Conservation (phyloP, 2,329 filamentous ascomycete genomes). For the Cadophora gregata region DNA sequence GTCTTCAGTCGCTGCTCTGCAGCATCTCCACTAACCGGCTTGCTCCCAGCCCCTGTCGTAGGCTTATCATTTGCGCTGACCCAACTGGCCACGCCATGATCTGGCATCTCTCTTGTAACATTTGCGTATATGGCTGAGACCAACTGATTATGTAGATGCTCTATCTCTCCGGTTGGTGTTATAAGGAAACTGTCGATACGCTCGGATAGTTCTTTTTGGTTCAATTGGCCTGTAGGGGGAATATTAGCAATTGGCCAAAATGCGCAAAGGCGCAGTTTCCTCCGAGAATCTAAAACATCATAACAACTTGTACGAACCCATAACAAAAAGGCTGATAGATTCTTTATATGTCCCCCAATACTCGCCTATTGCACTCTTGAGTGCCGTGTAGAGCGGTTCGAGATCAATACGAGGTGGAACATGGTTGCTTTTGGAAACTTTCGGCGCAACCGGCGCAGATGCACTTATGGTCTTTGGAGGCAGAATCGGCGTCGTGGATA, state of each 20-base stretch:
- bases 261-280: neutral
- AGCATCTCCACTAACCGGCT: conserved; percentile 69
- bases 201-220: conserved; percentile 65
- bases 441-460: conserved; percentile 53
- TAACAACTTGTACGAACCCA: conserved; percentile 53
- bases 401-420: conserved; percentile 71
- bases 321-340: conserved; percentile 64
- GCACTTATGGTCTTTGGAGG: conserved; percentile 63
- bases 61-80: conserved; percentile 76
- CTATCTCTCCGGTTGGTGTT: conserved; percentile 58
- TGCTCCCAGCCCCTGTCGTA: conserved; percentile 59
- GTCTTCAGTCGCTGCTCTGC: conserved; percentile 69
- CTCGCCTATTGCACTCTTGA: conserved; percentile 66
- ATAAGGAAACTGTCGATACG: conserved; percentile 65
- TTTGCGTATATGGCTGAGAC: conserved; percentile 71
- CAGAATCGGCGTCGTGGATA: conserved; percentile 64
- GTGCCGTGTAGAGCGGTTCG: conserved; percentile 66
- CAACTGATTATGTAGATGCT: conserved; percentile 72
- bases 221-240: conserved; percentile 59
- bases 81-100: conserved; percentile 71
- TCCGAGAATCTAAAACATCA: neutral
- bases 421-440: conserved; percentile 62
- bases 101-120: conserved; percentile 72
- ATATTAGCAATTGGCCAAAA: conserved; percentile 41
- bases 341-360: conserved; percentile 71